Conservation (phyloP, 78 protist genomes). For the Bigelowiella natans region DNA sequence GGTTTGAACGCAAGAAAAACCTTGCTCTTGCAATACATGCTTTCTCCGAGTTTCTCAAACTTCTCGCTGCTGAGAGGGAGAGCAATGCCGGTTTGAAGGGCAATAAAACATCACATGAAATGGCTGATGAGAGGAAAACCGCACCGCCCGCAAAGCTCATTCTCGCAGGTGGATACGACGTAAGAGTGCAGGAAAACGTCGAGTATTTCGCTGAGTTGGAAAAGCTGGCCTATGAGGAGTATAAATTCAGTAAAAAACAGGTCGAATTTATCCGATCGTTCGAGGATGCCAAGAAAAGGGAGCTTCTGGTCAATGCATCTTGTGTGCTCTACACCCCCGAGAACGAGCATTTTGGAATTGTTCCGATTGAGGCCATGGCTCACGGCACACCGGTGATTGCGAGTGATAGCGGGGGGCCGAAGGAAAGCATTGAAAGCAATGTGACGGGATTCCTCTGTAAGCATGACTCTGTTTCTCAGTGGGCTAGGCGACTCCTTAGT, state of each 20-base stretch:
- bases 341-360: slow-evolving; percentile 95
- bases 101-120: not conserved
- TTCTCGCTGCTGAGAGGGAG: not conserved
- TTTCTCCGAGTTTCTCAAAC: not conserved
- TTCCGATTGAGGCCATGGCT: slow-evolving; percentile 79
- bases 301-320: too few species aligned
- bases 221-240: not conserved
- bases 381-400: not conserved
- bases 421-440: too few species aligned
- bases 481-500: too few species aligned
- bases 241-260: not conserved
- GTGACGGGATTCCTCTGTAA: too few species aligned
- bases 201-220: not conserved
- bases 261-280: not conserved
- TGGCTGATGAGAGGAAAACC: too few species aligned
- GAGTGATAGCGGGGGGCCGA: too few species aligned
- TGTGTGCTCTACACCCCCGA: slow-evolving; percentile 87
- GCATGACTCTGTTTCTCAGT: too few species aligned
- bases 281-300: too few species aligned
- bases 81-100: not conserved
- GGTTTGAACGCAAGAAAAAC: slow-evolving; percentile 91
- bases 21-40: slow-evolving; percentile 9
- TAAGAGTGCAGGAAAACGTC: not conserved
- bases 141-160: not conserved
- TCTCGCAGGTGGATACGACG: not conserved